Evolutionary conservation across 1,284 basidiomycete species (phyloP).

Genomic region (Cystobasidium slooffiae): DNA sequence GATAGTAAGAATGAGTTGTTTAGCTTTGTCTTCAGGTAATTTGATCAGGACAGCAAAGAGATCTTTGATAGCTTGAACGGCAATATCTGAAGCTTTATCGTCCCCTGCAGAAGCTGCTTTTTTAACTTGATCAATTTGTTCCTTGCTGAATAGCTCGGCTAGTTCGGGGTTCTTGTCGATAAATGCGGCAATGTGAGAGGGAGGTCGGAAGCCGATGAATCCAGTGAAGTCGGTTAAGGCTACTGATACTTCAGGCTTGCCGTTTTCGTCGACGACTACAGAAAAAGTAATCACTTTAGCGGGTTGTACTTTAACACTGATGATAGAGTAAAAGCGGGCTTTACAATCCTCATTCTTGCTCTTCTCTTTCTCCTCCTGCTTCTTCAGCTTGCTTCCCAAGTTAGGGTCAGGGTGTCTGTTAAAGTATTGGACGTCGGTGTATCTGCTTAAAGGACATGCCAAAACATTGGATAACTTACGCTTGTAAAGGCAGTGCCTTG

Average conservation of each 20-base stretch:
- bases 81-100: conserved; percentile 3
- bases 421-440: neutral
- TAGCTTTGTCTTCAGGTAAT: conserved; percentile 33
- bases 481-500: conserved; percentile 49
- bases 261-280: conserved; percentile 48
- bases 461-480: conserved; percentile 26
- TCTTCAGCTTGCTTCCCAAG: conserved; percentile 42
- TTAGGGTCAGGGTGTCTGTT: conserved; percentile 20
- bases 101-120: conserved; percentile 13
- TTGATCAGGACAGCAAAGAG: conserved; percentile 47
- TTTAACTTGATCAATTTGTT: conserved; percentile 31
- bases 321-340: neutral
- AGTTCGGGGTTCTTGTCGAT: conserved; percentile 44
- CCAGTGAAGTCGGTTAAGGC: conserved; percentile 50
- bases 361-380: conserved; percentile 41
- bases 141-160: conserved; percentile 32
- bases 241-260: conserved; percentile 50
- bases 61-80: conserved; percentile 34
- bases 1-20: conserved; percentile 36
- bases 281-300: neutral
- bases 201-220: conserved; percentile 49
- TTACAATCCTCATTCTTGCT: conserved; percentile 46
- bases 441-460: too few relatives aligned
- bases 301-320: neutral
- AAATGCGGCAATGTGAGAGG: conserved; percentile 42